These are phyloP conservation scores for Fusarium sambucinum DNA, from an alignment of 2,329 filamentous ascomycete species.

Conservation along the genomic window DNA sequence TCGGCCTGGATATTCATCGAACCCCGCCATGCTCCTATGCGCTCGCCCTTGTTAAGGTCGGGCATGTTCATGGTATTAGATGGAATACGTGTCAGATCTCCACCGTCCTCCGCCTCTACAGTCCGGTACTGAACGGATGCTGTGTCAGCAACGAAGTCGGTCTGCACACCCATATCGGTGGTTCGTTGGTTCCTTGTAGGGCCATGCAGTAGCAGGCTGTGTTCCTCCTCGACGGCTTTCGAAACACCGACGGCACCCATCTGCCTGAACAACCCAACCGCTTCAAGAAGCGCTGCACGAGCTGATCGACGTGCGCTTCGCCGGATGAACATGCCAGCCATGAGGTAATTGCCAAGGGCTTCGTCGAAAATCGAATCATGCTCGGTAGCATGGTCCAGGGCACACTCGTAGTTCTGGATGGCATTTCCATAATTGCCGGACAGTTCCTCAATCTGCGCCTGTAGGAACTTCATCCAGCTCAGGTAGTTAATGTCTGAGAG, in stretches of 20 bases:
- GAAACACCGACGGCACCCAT: constrained; percentile 78
- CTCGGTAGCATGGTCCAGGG: constrained; percentile 77
- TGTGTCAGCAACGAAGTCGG: constrained; percentile 73
- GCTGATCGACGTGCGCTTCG: constrained; percentile 75
- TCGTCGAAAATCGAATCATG: constrained; percentile 77
- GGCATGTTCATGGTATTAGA: constrained; percentile 57
- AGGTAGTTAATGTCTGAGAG: constrained; percentile 79
- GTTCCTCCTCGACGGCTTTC: constrained; percentile 74
- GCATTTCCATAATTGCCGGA: constrained; percentile 67
- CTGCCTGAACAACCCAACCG: constrained; percentile 75
- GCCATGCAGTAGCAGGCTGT: constrained; percentile 74
- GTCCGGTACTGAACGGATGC: constrained; percentile 64
- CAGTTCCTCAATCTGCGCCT: constrained; percentile 76
- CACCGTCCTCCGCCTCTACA: constrained; percentile 59
- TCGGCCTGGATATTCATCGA: constrained; percentile 68
- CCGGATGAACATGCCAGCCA: constrained; percentile 77
- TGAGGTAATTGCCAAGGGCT: constrained; percentile 78
- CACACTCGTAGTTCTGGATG: constrained; percentile 75
- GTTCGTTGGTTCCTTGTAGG: constrained; percentile 69
- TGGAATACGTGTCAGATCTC: constrained; percentile 57
- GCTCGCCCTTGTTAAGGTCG: constrained; percentile 65
- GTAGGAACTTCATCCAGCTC: constrained; percentile 74
- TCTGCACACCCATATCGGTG: constrained; percentile 75
- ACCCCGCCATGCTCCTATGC: constrained; percentile 73
- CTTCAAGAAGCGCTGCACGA: constrained; percentile 75